Conservation (phyloP, 1,139 yeast species). For the Kodamaea suecica region DNA sequence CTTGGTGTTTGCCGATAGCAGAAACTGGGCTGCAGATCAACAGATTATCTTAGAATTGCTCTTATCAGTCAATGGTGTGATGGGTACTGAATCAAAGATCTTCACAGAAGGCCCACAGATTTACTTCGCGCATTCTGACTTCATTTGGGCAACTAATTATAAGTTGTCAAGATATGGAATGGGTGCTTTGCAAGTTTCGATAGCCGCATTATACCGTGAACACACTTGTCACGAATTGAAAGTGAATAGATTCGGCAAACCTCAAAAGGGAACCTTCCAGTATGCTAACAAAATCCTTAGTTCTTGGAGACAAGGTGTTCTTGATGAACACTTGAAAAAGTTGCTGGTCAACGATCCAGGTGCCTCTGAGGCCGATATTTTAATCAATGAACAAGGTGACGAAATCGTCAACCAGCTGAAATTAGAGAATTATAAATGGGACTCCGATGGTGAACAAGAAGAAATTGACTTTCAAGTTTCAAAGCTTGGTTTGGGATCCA, state of each 20-base stretch:
- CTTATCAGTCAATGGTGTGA: constrained; percentile 69
- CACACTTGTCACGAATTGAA: constrained; percentile 76
- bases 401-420: constrained; percentile 46
- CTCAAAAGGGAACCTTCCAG: constrained; percentile 78
- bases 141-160: constrained; percentile 86
- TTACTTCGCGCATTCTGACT: constrained; percentile 84
- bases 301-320: constrained; percentile 73
- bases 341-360: constrained; percentile 45
- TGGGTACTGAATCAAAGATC: constrained; percentile 73
- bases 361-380: constrained; percentile 46
- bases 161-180: constrained; percentile 78
- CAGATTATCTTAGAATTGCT: constrained; percentile 78
- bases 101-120: constrained; percentile 76
- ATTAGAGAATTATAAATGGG: constrained; percentile 35
- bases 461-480: constrained; percentile 26
- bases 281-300: constrained; percentile 74
- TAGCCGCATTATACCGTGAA: constrained; percentile 76
- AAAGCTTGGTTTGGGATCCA: constrained; percentile 29
- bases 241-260: constrained; percentile 80
- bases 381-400: constrained; percentile 48
- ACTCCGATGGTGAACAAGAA: constrained; percentile 33
- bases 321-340: constrained; percentile 66
- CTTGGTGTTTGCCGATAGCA: constrained; percentile 75
- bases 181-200: constrained; percentile 86
- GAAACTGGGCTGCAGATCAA: constrained; percentile 90